phyloP scores from a whole-genome alignment of 768 basidiomycete species.

The Termitomyces sp. region DNA sequence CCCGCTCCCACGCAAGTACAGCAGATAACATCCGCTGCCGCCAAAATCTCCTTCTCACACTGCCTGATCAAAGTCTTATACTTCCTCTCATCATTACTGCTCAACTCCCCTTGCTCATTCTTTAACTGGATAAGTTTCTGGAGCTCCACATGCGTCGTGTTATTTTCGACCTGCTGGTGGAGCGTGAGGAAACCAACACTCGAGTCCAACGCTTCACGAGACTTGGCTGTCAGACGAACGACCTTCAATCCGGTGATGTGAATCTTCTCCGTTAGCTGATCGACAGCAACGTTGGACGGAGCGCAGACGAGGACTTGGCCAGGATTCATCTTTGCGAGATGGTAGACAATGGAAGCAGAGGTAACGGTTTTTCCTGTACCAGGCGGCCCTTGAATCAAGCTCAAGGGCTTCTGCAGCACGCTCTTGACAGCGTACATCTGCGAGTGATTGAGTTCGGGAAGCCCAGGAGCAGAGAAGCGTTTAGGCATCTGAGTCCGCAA shows the following conservation, averaged over 20 bases:
- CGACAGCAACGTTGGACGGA: slow-evolving; percentile 98
- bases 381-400: slow-evolving; percentile 96
- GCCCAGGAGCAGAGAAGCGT: slow-evolving; percentile 92
- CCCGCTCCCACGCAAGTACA: slow-evolving; percentile 98
- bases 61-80: slow-evolving; percentile 94
- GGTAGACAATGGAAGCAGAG: slow-evolving; percentile 97
- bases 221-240: slow-evolving; percentile 96
- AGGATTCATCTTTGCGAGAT: slow-evolving; percentile 99
- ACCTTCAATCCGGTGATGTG: slow-evolving; percentile 99
- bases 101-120: slow-evolving; percentile 96
- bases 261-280: slow-evolving; percentile 98
- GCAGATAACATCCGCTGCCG: slow-evolving; percentile 95
- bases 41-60: slow-evolving; percentile 96
- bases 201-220: slow-evolving; percentile 96
- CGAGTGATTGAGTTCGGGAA: slow-evolving; percentile 98
- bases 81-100: slow-evolving; percentile 94
- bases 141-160: slow-evolving; percentile 91
- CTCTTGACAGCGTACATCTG: slow-evolving; percentile 99
- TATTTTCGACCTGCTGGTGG: slow-evolving; percentile 96
- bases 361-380: slow-evolving; percentile 99
- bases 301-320: slow-evolving; percentile 99
- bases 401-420: slow-evolving; percentile 95
- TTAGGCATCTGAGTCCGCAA: slow-evolving; percentile 93
- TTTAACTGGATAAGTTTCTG: slow-evolving; percentile 98
- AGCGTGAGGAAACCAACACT: slow-evolving; percentile 90